Evolutionary conservation across 352 stramenopile species (phyloP).

Genomic region (Phytopythium aichiense): DNA sequence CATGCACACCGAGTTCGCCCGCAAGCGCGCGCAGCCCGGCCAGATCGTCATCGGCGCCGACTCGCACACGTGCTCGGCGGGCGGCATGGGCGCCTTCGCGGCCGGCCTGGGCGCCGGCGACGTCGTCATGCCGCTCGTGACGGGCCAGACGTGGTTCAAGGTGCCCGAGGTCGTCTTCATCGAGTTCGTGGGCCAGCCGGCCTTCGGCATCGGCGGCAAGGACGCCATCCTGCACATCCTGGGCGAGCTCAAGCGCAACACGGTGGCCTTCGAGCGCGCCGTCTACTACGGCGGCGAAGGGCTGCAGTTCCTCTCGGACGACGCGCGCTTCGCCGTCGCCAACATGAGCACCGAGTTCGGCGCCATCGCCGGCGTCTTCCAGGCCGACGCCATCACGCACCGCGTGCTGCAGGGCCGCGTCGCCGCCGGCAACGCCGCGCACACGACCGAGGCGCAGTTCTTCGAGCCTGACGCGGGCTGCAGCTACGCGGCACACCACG

Average conservation of each 20-base stretch:
- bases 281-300: conserved; percentile 74
- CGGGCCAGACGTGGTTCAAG: conserved; percentile 84
- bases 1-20: conserved; percentile 83
- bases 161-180: conserved; percentile 76
- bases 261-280: conserved; percentile 72
- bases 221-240: conserved; percentile 81
- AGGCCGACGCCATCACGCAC: conserved; percentile 68
- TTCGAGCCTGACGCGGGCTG: conserved; percentile 64
- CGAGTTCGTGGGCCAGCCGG: conserved; percentile 63
- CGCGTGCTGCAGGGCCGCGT: conserved; percentile 32
- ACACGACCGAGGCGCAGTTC: conserved; percentile 71
- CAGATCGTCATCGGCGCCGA: conserved; percentile 85
- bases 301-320: conserved; percentile 61
- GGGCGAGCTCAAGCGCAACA: conserved; percentile 78
- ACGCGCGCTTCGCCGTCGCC: conserved; percentile 74
- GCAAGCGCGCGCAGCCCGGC: conserved; percentile 72
- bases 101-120: conserved; percentile 67
- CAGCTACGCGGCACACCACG: conserved; percentile 67
- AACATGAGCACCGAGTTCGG: conserved; percentile 87
- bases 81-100: conserved; percentile 74
- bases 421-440: conserved; percentile 30
- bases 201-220: conserved; percentile 75
- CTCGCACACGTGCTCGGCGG: conserved; percentile 70
- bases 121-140: conserved; percentile 82
- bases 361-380: conserved; percentile 76